Percentiles rank a stretch among this genome's conserved stretches.
Conservation (phyloP, 2,329 filamentous ascomycete species). For the Cryphonectria radicalis region DNA sequence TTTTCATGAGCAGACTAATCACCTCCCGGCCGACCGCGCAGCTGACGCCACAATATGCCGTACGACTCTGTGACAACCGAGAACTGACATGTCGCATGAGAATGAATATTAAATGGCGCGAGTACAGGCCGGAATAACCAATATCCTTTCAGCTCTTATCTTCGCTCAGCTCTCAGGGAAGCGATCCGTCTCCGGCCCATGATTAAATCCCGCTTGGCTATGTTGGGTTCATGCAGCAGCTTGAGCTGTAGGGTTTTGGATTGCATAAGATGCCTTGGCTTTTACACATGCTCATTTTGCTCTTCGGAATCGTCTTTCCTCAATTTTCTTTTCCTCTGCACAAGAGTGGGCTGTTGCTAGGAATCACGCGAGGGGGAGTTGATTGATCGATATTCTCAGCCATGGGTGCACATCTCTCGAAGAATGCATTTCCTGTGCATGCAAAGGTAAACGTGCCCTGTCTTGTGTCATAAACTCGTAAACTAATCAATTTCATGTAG, state of each 20-base stretch:
- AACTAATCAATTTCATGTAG: constrained; percentile 48
- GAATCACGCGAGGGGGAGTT: neutral
- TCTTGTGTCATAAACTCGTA: neutral
- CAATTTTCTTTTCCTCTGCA: neutral
- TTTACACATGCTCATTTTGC: neutral
- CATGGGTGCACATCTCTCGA: constrained; percentile 2
- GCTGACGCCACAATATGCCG: neutral
- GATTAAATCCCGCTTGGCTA: too few relatives aligned
- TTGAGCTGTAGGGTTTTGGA: neutral
- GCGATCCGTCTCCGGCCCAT: neutral
- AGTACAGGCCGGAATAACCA: neutral
- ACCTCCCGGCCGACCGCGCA: neutral
- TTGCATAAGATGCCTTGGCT: neutral
- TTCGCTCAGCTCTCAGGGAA: neutral
- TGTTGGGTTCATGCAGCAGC: neutral
- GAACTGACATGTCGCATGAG: neutral
- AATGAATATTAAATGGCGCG: neutral
- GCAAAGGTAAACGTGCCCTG: constrained; percentile 18
- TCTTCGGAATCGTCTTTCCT: neutral
- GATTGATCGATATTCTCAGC: neutral
- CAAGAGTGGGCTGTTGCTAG: neutral
- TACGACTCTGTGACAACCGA: neutral
- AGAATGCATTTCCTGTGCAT: constrained; percentile 17
- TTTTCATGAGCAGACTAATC: neutral
- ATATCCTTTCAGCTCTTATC: neutral